Conservation (phyloP, 257 asterid species). For the Fraxinus pennsylvanica region DNA sequence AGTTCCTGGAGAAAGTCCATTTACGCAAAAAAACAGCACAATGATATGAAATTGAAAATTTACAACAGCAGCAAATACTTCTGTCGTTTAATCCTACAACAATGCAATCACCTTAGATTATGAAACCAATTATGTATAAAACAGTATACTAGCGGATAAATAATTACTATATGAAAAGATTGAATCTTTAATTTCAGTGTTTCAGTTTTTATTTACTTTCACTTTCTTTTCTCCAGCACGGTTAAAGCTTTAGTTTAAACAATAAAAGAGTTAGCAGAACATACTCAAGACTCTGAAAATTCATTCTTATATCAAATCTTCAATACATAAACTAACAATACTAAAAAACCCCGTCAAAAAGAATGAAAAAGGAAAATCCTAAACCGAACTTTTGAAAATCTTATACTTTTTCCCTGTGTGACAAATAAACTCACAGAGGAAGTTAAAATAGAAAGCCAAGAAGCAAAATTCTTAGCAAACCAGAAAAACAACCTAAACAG, state of each 20-base stretch:
- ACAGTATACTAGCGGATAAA: not conserved
- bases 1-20: not conserved
- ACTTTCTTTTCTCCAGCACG: not conserved
- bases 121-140: not conserved
- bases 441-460: not conserved
- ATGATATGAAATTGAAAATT: not conserved
- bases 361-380: not conserved
- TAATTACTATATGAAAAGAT: not conserved
- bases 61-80: not conserved
- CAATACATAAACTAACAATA: not conserved
- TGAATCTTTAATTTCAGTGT: not conserved
- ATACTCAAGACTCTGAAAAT: not conserved
- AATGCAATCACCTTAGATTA: not conserved
- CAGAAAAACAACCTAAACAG: slow-evolving; percentile 9
- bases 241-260: not conserved
- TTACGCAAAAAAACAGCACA: not conserved
- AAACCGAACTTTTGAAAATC: not conserved
- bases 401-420: not conserved
- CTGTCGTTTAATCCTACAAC: not conserved
- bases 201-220: not conserved
- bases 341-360: not conserved
- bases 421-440: not conserved
- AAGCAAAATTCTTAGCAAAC: not conserved
- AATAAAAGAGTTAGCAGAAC: not conserved
- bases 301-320: not conserved